Evolutionary conservation across 148 eudicot genomes (phyloP).

Genomic region (Cornus suecica): DNA sequence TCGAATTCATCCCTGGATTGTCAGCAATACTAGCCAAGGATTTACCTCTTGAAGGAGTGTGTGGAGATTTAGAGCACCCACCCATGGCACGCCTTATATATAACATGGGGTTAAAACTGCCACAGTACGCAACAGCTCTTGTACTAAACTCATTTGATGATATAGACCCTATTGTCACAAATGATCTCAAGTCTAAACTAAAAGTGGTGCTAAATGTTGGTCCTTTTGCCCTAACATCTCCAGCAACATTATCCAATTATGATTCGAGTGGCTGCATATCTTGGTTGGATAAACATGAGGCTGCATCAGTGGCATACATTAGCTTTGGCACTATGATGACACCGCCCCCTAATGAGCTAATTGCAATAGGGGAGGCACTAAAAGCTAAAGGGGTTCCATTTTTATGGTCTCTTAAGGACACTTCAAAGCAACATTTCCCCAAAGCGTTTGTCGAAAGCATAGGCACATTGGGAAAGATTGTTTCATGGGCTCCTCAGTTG

Average conservation of each 20-base stretch:
- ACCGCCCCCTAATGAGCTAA: constrained; percentile 34
- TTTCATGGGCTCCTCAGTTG: constrained; percentile 64
- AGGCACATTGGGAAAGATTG: constrained; percentile 29
- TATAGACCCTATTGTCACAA: constrained; percentile 25
- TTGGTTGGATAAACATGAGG: constrained; percentile 39
- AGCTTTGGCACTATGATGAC: constrained; percentile 43
- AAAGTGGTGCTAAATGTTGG: constrained; percentile 28
- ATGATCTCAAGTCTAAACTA: constrained; percentile 29
- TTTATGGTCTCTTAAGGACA: constrained; percentile 46
- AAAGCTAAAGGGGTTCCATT: constrained; percentile 33
- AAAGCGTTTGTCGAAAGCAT: constrained; percentile 29
- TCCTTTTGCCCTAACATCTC: constrained; percentile 29
- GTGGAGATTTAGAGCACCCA: constrained; percentile 16
- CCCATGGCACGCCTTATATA: constrained; percentile 20
- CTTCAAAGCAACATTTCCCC: constrained; percentile 25
- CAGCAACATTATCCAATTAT: background rate
- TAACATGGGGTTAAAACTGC: constrained; percentile 28
- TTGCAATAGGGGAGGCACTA: constrained; percentile 42
- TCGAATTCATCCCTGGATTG: constrained; percentile 42
- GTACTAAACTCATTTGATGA: constrained; percentile 42
- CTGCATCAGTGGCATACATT: constrained; percentile 36
- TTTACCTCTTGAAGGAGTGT: constrained; percentile 33
- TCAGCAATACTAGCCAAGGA: constrained; percentile 22
- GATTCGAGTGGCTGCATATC: constrained; percentile 34
- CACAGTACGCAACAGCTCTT: constrained; percentile 33